Evolutionary conservation across 345 rosid genomes (phyloP).

Genomic region (rapeseed (Brassica napus)): DNA sequence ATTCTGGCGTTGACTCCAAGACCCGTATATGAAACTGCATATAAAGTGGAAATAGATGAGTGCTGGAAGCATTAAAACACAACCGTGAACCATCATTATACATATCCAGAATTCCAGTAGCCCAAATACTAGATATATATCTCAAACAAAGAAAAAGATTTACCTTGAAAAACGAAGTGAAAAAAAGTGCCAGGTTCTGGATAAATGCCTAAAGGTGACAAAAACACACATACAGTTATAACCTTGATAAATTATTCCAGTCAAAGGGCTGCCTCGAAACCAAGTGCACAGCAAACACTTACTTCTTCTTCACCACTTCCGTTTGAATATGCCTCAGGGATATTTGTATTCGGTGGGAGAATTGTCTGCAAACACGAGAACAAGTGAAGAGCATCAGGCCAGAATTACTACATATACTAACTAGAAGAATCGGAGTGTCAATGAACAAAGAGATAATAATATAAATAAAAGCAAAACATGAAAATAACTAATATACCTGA

Average conservation of each 20-base stretch:
- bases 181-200: slow-evolving; percentile 95
- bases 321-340: slow-evolving; percentile 88
- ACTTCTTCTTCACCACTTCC: slow-evolving; percentile 96
- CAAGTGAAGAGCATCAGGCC: slow-evolving; percentile 18
- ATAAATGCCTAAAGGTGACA: slow-evolving; percentile 78
- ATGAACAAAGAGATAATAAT: not conserved
- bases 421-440: not conserved
- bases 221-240: not conserved
- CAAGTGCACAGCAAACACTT: slow-evolving; percentile 26
- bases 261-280: not conserved
- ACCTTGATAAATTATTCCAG: not conserved
- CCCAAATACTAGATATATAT: slow-evolving; percentile 1
- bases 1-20: slow-evolving; percentile 74
- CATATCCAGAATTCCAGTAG: not conserved
- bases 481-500: slow-evolving; percentile 52
- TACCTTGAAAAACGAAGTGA: slow-evolving; percentile 95
- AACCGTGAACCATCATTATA: not conserved
- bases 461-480: slow-evolving; percentile 1
- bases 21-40: slow-evolving; percentile 84
- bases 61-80: slow-evolving; percentile 2
- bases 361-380: slow-evolving; percentile 52
- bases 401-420: not conserved
- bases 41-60: not conserved
- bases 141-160: slow-evolving; percentile 25
- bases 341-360: slow-evolving; percentile 74